Base-by-base conservation (phyloP, 228 moss, liverwort and hornwort species). In the Sphagnum fallax region DNA sequence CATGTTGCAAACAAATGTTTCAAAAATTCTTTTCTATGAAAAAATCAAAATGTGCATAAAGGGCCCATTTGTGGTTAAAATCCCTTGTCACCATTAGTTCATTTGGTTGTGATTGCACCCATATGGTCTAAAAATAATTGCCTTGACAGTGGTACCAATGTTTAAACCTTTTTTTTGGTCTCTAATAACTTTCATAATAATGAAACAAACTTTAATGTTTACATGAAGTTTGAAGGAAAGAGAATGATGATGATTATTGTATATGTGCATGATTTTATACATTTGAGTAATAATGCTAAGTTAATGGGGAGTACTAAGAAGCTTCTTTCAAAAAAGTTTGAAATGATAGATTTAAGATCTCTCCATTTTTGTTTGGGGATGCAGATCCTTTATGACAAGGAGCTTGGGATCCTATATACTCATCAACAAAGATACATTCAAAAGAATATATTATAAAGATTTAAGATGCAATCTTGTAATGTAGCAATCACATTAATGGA, bases 161-260 rank as follows among this genome's bases (percentile, higher is more conserved):
- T 0, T 32, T 32, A 32, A 32, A 32, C 32, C 2, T 32, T 32
- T 32, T 32, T 32, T 32, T 32, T 16, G 53, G 58, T 61, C 49
- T 60, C 15, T 48, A 73, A 66, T 14, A 10, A 6, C 8, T 61
- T 67, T 67, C 58, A 15, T 12, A 67, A 47, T 49, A 49, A 52
- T 8, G 50, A 60, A 49, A 4, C 60, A 14, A 14, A 73, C 49
- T 16, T 11, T 4, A 73, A 60, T 67, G 67, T 73, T n/a, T 67
- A 73, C 49, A 66, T 32, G 6, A 55, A 55, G 55, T 55, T 12
- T 55, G 55, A 55, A 55, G 55, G 55, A 55, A 55, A 12, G 55
- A 12, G 4, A 8, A 8, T 55, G 12, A 55, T 55, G 12, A 55
- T 3, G 9, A 55, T 55, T 55, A 12, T 55, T 55, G 55, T 55